Percentiles rank a stretch among this genome's conserved stretches.
These are phyloP conservation scores for Wickerhamomyces xylosicus DNA, from an alignment of 805 yeast species.

Conservation along the genomic window DNA sequence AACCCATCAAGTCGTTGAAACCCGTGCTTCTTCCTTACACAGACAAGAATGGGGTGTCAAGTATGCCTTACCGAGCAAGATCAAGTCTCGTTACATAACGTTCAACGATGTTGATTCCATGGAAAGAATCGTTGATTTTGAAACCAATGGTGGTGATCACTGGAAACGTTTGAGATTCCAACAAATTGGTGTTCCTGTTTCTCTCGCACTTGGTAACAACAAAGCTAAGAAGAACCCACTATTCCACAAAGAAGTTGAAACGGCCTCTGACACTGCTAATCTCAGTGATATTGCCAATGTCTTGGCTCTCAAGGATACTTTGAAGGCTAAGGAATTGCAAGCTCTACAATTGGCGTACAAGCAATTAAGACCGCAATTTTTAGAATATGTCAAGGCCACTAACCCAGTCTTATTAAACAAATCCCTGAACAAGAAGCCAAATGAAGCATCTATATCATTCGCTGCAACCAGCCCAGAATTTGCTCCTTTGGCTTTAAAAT, in stretches of 20 bases:
- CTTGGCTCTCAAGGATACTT: slow-evolving; percentile 1
- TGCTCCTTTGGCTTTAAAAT: slow-evolving; percentile 14
- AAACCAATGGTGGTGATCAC: slow-evolving; percentile 46
- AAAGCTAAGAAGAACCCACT: slow-evolving; percentile 22
- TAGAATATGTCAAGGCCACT: slow-evolving; percentile 31
- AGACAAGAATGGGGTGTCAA: slow-evolving; percentile 75
- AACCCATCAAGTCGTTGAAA: slow-evolving; percentile 63
- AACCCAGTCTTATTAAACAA: neutral
- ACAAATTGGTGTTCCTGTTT: slow-evolving; percentile 41
- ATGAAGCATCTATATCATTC: slow-evolving; percentile 32
- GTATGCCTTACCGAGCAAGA: slow-evolving; percentile 52
- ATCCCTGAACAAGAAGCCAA: slow-evolving; percentile 15
- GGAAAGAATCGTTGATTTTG: slow-evolving; percentile 63
- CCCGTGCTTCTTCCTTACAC: slow-evolving; percentile 51
- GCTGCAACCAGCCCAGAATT: slow-evolving; percentile 21
- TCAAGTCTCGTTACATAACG: slow-evolving; percentile 48
- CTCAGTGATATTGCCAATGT: slow-evolving; percentile 17
- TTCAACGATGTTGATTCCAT: slow-evolving; percentile 58
- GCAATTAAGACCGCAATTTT: slow-evolving; percentile 39
- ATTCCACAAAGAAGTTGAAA: slow-evolving; percentile 13
- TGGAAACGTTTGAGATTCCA: slow-evolving; percentile 57
- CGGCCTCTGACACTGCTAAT: neutral
- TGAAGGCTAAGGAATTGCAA: slow-evolving; percentile 4
- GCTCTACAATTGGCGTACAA: slow-evolving; percentile 20
- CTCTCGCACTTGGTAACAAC: slow-evolving; percentile 13